Base-by-base conservation (phyloP, 371 early-diverging fungal genomes). In the Batkoa obscura region DNA sequence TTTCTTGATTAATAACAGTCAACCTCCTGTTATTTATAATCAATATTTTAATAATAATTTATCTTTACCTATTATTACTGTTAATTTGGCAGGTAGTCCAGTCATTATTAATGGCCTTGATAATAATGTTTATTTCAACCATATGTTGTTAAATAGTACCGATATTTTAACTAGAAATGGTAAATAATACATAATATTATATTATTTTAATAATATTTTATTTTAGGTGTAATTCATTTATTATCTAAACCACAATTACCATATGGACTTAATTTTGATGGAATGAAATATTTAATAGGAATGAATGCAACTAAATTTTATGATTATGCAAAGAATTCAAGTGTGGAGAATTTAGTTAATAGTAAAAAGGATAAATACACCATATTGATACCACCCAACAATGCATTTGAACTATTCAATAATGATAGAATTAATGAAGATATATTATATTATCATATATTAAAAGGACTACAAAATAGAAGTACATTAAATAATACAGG, bases 211-310 rank as follows among this genome's bases (percentile, higher is more conserved):
- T 3, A n/a, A 23, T 48, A 31, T 31, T 48, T n/a, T 48, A 31
- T 30, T 23, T 31, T 31, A 48, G 48, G 55, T 33, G 55, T 54
- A 3, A 54, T 54, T 34, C 55, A 54, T n/a, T 6, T 54, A 33
- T 31, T 54, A 6, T 30, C 10, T 31, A 10, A 2, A 12, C 31
- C 23, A 9, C 2, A 33, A 6, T 17, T 10, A 4, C 15, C 55
- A 30, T 9, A 23, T 9, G 17, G 17, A 13, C 13, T 54, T 2
- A 34, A 32, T 15, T 54, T 54, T 33, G 30, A 54, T 33, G 55
- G 42, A 23, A 30, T 54, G 33, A 54, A 54, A 31, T 54, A 54
- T 31, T 32, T 54, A 10, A 33, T 54, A 9, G 55, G 55, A 33
- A 2, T 54, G 10, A 32, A 42, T 9, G 55, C 55, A 3, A 3